phyloP scores from a whole-genome alignment of 257 asterid species.

The Schizonepeta tenuifolia region DNA sequence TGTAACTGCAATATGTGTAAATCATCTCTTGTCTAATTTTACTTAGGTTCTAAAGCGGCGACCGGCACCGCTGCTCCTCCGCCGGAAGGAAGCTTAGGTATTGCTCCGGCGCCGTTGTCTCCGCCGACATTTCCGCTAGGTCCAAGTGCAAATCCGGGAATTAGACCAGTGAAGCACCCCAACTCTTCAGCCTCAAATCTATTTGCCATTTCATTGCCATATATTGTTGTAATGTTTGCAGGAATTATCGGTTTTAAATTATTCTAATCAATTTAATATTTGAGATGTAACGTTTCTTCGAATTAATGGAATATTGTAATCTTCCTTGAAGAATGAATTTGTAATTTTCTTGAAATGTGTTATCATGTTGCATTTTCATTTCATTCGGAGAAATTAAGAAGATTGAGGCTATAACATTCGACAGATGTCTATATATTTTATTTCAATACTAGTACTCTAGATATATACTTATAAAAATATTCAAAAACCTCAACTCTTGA shows the following conservation, averaged over 20 bases:
- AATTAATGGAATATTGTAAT: not conserved
- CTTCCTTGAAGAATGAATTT: not conserved
- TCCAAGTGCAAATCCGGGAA: conserved; percentile 55
- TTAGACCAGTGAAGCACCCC: conserved; percentile 53
- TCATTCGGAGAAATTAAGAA: too few relatives aligned
- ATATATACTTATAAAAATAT: too few relatives aligned
- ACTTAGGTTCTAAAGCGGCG: conserved; percentile 52
- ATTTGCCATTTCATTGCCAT: conserved; percentile 27
- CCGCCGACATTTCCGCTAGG: conserved; percentile 45
- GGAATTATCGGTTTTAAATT: conserved; percentile 41
- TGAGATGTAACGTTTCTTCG: not conserved
- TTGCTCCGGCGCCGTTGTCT: conserved; percentile 41
- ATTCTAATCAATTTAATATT: conserved; percentile 4
- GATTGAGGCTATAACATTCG: too few relatives aligned
- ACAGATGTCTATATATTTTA: too few relatives aligned
- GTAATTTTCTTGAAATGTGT: not conserved
- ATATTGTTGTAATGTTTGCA: conserved; percentile 35
- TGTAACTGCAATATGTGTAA: too few relatives aligned
- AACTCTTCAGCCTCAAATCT: conserved; percentile 47
- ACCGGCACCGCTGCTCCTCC: conserved; percentile 42
- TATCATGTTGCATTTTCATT: not conserved
- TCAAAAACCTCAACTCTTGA: too few relatives aligned
- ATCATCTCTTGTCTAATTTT: not conserved
- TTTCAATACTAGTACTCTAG: too few relatives aligned
- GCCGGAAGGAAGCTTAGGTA: conserved; percentile 30